Evolutionary conservation across 805 yeast genomes (phyloP).

Genomic region (Limtongia smithiae): DNA sequence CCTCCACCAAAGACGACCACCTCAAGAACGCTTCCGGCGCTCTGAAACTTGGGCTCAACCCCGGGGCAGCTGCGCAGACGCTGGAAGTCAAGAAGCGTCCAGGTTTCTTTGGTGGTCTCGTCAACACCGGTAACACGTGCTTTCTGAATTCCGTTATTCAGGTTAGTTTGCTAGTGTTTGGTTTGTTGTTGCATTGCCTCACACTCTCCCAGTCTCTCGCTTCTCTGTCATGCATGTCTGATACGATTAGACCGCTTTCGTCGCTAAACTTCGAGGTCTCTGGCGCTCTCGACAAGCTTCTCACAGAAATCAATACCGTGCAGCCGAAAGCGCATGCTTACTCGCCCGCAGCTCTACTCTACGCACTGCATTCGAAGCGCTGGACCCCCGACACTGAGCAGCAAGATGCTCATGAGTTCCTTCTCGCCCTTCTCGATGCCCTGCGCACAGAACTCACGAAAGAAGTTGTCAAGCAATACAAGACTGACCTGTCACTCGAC

Average conservation of each 20-base stretch:
- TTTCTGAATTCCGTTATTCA: slow-evolving; percentile 91
- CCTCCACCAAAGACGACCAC: too few species aligned
- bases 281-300: slow-evolving; percentile 1
- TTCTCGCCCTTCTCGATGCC: slow-evolving; percentile 22
- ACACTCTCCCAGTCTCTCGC: slow-evolving; percentile 9
- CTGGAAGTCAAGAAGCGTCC: not conserved
- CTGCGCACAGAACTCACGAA: slow-evolving; percentile 11
- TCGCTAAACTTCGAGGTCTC: slow-evolving; percentile 8
- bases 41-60: not conserved
- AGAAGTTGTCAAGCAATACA: not conserved
- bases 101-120: slow-evolving; percentile 59
- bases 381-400: slow-evolving; percentile 26
- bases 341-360: slow-evolving; percentile 13
- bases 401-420: slow-evolving; percentile 29
- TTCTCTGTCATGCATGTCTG: slow-evolving; percentile 10
- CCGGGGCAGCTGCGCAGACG: not conserved
- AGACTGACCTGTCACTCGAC: slow-evolving; percentile 1
- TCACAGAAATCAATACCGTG: slow-evolving; percentile 12
- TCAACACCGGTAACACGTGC: slow-evolving; percentile 90
- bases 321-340: slow-evolving; percentile 7
- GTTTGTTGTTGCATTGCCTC: slow-evolving; percentile 55
- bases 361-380: slow-evolving; percentile 12
- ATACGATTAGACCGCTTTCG: not conserved
- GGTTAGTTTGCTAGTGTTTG: slow-evolving; percentile 41
- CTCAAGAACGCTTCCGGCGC: too few species aligned